A percentile compares a stretch with the other conserved stretches of the same genome.
Evolutionary conservation across 1,139 yeast genomes (phyloP).

Genomic region (Debaryomyces nepalensis): DNA sequence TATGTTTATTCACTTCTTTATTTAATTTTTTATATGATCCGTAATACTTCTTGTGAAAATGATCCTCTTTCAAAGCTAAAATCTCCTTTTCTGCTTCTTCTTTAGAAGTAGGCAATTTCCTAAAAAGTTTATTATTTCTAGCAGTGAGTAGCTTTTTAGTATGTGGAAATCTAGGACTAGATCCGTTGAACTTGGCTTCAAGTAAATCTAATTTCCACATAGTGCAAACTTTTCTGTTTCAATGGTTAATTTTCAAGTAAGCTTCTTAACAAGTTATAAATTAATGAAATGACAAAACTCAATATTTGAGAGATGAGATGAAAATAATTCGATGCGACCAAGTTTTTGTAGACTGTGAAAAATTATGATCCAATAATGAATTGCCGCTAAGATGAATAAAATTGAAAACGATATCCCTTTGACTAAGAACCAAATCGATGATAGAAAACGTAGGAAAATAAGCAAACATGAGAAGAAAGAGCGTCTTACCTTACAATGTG

Average conservation of each 20-base stretch:
- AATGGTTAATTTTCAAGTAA: conserved; percentile 15
- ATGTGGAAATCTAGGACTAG: conserved; percentile 56
- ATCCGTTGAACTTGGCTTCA: conserved; percentile 50
- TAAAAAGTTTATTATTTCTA: conserved; percentile 49
- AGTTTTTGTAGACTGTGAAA: conserved; percentile 17
- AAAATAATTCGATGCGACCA: conserved; percentile 9
- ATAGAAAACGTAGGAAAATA: conserved; percentile 15
- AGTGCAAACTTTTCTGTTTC: conserved; percentile 12
- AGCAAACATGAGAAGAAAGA: conserved; percentile 13
- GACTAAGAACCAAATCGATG: neutral
- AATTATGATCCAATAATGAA: neutral
- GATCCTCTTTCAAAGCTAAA: conserved; percentile 46
- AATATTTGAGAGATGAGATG: conserved; percentile 23
- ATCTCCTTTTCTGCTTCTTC: conserved; percentile 52
- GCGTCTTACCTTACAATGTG: conserved; percentile 40
- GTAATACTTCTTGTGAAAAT: conserved; percentile 56
- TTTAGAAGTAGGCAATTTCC: conserved; percentile 41
- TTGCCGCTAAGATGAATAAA: neutral
- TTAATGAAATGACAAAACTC: too few species aligned
- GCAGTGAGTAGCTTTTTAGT: conserved; percentile 56
- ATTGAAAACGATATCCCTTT: neutral
- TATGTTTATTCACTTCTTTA: conserved; percentile 36
- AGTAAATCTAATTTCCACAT: conserved; percentile 58
- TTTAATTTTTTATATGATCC: conserved; percentile 49
- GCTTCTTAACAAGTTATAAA: too few species aligned